Evolutionary conservation across 2,329 filamentous ascomycete genomes (phyloP).

Genomic region (Colletotrichum acutatum): DNA sequence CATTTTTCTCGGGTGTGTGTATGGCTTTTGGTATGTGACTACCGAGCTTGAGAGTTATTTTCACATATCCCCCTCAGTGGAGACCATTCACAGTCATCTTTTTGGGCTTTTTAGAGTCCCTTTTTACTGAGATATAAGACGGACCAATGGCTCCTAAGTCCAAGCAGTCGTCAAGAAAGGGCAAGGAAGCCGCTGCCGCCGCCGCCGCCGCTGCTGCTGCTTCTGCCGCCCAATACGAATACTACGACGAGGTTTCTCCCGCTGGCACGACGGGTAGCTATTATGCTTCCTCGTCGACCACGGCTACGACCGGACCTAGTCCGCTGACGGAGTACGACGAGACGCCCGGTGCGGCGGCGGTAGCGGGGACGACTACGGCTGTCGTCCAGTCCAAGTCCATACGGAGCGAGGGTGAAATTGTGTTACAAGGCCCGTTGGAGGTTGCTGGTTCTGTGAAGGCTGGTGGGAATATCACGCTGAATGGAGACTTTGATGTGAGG

Average conservation of each 20-base stretch:
- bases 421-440: constrained; percentile 57
- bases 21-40: not conserved
- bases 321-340: not conserved
- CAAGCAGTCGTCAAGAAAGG: constrained; percentile 15
- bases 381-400: constrained; percentile 50
- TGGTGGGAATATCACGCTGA: constrained; percentile 55
- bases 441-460: constrained; percentile 59
- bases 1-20: not conserved
- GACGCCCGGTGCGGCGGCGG: constrained; percentile 36
- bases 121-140: not conserved
- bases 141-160: constrained; percentile 19
- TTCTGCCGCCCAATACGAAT: constrained; percentile 9
- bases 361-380: not conserved
- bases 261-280: constrained; percentile 35
- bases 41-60: not conserved
- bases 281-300: constrained; percentile 40
- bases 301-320: constrained; percentile 25
- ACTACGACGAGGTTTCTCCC: constrained; percentile 18
- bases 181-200: constrained; percentile 8
- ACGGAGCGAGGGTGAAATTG: constrained; percentile 53
- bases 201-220: not conserved
- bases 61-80: not conserved
- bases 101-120: not conserved
- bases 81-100: not conserved
- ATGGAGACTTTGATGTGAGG: constrained; percentile 55